Evolutionary conservation across 2,329 filamentous ascomycete genomes (phyloP), one percentile per base, ranked within the genome.

Genomic region (Hymenoscyphus albidus): DNA sequence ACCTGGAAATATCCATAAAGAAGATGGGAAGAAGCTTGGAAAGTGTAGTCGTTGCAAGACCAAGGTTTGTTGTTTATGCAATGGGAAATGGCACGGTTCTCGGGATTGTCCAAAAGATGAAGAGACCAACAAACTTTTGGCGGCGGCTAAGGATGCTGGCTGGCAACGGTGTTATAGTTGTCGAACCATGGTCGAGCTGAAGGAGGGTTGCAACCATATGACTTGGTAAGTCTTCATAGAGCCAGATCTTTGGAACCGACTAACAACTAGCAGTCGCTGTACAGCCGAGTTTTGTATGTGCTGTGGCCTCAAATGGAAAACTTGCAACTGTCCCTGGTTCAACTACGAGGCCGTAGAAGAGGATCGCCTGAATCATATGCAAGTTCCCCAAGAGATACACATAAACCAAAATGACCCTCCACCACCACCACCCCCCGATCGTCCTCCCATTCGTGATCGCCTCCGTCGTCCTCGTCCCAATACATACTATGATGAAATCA

Each of bases 191-290:
- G 89, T 96, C 56, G 90, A 96, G 76, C 79, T 92, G 59, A 89
- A 89, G 70, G 90, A 94, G 76, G 92, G 92, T 56, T 93, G 90
- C 77, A 93, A 94, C 77, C 92, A 94, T 75, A 94, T 96, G 86
- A 92, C 87, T 35, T 96, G 92, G 88, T 91, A 80, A 77, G 85
- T 78, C 51, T n/a, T 16, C 7, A 14, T 57, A 57, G 59, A 3
- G 64, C 40, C 62, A 59, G 14, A 58, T 44, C 31, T 35, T 18
- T 18, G 62, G 27, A 22, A 57, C 13, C 51, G 18, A 31, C 68
- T 72, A 64, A 71, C 55, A 3, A 38, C n/a, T 13, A 62, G 58
- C 74, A 87, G 88, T 75, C 90, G 87, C 63, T 96, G 93, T 73
- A 88, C 85, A 62, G 91, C 91, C 35, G 85, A 96, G 71, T 96